A percentile compares a stretch with the other conserved stretches of the same genome.
These are phyloP conservation scores for Ganoderma sp. DNA, from an alignment of 1,284 basidiomycete genomes.

Conservation along the genomic window DNA sequence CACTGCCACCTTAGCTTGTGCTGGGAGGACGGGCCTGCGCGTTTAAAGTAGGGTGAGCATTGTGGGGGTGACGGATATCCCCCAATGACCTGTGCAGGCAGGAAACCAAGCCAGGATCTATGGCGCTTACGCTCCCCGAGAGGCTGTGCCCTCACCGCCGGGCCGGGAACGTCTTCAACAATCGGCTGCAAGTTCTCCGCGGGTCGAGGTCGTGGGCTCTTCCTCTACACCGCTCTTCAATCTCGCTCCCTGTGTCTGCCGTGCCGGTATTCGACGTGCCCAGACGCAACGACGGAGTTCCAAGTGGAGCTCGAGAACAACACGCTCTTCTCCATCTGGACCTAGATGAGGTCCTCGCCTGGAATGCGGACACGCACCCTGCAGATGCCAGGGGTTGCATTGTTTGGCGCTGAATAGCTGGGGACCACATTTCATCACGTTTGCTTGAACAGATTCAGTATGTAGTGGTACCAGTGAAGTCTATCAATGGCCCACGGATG, in stretches of 20 bases:
- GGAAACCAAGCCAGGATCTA: neutral
- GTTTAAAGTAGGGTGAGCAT: constrained; percentile 40
- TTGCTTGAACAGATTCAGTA: too few species aligned
- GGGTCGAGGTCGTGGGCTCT: neutral
- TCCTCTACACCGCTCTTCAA: neutral
- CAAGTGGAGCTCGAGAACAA: constrained; percentile 35
- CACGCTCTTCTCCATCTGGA: constrained; percentile 35
- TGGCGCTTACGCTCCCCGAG: neutral
- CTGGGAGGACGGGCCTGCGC: constrained; percentile 44
- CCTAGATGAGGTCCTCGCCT: constrained; percentile 35
- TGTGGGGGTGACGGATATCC: constrained; percentile 45
- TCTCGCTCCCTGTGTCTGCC: neutral
- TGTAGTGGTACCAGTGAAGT: too few species aligned
- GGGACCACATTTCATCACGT: constrained; percentile 9
- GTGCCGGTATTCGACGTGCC: neutral
- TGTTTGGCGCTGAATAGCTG: constrained; percentile 33
- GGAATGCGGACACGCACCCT: constrained; percentile 19
- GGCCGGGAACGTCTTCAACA: neutral
- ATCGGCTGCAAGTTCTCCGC: neutral
- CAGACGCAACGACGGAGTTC: constrained; percentile 28
- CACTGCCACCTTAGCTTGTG: constrained; percentile 36
- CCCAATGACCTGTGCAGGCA: constrained; percentile 34
- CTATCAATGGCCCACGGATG: too few species aligned
- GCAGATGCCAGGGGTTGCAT: constrained; percentile 19
- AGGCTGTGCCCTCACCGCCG: neutral